A percentile compares a stretch with the other conserved stretches of the same genome.
Conservation (phyloP, 768 basidiomycete species). For the Trametes punicea region DNA sequence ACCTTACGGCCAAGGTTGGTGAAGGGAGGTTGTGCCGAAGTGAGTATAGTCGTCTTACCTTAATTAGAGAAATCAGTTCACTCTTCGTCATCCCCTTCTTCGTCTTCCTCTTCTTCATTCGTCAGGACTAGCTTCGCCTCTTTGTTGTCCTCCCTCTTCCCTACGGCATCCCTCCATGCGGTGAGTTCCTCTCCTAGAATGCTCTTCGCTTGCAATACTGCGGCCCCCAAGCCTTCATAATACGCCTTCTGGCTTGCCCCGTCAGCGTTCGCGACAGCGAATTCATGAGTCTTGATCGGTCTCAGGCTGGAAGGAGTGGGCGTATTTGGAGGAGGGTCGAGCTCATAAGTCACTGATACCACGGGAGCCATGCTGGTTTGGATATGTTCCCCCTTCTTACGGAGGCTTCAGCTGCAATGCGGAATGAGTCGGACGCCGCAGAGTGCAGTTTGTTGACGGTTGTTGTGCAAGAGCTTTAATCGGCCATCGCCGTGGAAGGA, state of each 20-base stretch:
- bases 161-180: constrained; percentile 70
- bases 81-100: constrained; percentile 38
- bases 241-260: constrained; percentile 34
- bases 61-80: background rate
- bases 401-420: no score
- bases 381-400: constrained; percentile 4
- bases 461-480: constrained; percentile 9
- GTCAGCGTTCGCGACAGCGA: constrained; percentile 20
- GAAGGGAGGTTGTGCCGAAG: no score
- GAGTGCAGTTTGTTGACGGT: constrained; percentile 6
- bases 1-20: background rate
- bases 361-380: constrained; percentile 21
- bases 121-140: constrained; percentile 44
- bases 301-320: constrained; percentile 22
- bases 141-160: constrained; percentile 59
- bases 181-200: constrained; percentile 67
- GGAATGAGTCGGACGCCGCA: no score
- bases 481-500: constrained; percentile 24
- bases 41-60: background rate
- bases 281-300: constrained; percentile 25
- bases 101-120: constrained; percentile 43
- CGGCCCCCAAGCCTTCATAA: constrained; percentile 47
- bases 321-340: constrained; percentile 39
- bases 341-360: constrained; percentile 42
- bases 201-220: constrained; percentile 50